Evolutionary conservation across 208 protist genomes (phyloP).

Genomic region (Acanthamoeba healyi): DNA sequence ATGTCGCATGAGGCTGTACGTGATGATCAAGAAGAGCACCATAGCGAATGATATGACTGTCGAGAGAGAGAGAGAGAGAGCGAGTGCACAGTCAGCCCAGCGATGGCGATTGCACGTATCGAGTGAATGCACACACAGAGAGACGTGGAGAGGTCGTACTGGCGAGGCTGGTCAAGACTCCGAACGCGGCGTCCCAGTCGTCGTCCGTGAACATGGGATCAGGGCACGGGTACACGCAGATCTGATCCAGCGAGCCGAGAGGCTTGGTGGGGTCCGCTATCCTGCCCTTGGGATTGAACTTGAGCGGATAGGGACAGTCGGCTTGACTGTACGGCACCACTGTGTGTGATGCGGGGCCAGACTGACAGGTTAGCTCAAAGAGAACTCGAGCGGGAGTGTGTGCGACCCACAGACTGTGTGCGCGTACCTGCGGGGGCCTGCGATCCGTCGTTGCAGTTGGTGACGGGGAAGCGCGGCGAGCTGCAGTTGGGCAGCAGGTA

Average conservation of each 20-base stretch:
- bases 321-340: constrained; percentile 68
- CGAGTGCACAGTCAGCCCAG: no score
- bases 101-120: no score
- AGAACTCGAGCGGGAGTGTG: not conserved
- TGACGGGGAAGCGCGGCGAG: not conserved
- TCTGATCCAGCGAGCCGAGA: not conserved
- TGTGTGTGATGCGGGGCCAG: no score
- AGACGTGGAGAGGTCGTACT: not conserved
- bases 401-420: not conserved
- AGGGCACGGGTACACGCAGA: constrained; percentile 41
- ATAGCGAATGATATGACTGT: constrained; percentile 29
- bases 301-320: constrained; percentile 69
- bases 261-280: constrained; percentile 1
- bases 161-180: not conserved
- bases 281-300: constrained; percentile 24
- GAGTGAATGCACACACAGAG: not conserved
- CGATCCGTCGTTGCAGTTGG: not conserved
- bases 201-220: constrained; percentile 13
- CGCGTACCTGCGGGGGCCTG: not conserved
- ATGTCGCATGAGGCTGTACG: constrained; percentile 48
- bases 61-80: no score
- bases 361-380: no score
- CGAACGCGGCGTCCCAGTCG: not conserved
- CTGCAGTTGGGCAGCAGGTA: constrained; percentile 13
- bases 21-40: constrained; percentile 59